Base-by-base conservation (phyloP, 768 basidiomycete genomes). In the Sarcomyxa edulis region DNA sequence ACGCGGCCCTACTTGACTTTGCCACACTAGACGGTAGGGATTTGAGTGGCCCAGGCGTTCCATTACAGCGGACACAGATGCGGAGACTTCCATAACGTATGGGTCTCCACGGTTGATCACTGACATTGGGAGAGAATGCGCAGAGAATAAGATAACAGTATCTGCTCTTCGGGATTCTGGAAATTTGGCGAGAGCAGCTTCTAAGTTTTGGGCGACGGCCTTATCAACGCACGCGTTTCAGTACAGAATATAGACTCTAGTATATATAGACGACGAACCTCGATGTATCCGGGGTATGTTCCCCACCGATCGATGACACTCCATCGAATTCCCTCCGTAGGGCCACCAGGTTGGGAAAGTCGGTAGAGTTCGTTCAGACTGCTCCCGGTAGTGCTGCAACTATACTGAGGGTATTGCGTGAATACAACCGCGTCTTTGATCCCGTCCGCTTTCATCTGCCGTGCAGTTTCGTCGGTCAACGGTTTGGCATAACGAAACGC, bases 31-130 rank as follows among this genome's bases (percentile, higher is more conserved):
- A 18, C 96, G 85, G 63, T 84, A 96, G 3, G 95, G 87, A 58
- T 89, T 89, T 29, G 76, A 71, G 49, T 87, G 71, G 8, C 76
- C 69, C 16, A 99, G 71, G 33, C 86, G 74, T 46, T 81, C 71
- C 94, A 99, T 98, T 41, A 98, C 92, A 22, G 91, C 86, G 27
- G 84, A 76, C 6, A 98, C 96, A 10, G 93, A 83, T 11, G 93
- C 87, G 12, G 93, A 89, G 23, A 99, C 96, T 63, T 99, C 96
- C 25, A 90, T 69, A 24, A 96, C 71, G 64, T 99, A 98, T 7
- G 96, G 95, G 64, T 99, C 96, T 28, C 96, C 96, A 50, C 96
- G 91, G 68, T 98, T 97, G 46, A 98, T 92, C 46, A 98, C 90
- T 5, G 92, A 94, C 81, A 99, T 90, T 19, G 96, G 96, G 28